Percentiles rank a stretch among this genome's conserved stretches.
Evolutionary conservation across 345 rosid genomes (phyloP).

Genomic region (Noccaea caerulescens): DNA sequence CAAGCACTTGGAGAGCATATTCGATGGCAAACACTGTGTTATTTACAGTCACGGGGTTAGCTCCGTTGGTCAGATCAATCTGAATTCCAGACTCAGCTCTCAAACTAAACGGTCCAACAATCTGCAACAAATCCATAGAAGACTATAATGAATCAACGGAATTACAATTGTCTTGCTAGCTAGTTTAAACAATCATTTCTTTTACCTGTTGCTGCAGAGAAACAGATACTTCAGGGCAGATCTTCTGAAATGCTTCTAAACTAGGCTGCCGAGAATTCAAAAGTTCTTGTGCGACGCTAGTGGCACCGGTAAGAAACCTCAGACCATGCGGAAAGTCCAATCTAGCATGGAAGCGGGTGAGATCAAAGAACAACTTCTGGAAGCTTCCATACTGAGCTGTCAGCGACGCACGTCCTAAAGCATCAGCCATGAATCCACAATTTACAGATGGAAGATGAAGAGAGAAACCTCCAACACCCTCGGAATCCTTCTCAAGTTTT

Average conservation of each 20-base stretch:
- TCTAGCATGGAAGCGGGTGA: constrained; percentile 70
- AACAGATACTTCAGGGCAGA: constrained; percentile 66
- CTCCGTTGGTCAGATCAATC: constrained; percentile 57
- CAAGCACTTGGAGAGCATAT: constrained; percentile 85
- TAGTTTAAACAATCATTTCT: not conserved
- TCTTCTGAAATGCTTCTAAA: constrained; percentile 56
- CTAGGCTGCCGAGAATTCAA: constrained; percentile 65
- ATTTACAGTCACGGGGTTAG: constrained; percentile 46
- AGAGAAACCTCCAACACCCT: constrained; percentile 51
- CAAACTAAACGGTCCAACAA: constrained; percentile 89
- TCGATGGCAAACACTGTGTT: constrained; percentile 82
- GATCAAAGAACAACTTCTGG: constrained; percentile 76
- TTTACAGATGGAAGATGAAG: constrained; percentile 56
- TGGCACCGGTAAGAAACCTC: constrained; percentile 65
- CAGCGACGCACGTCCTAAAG: constrained; percentile 69
- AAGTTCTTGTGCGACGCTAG: constrained; percentile 62
- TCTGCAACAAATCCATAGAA: constrained; percentile 52
- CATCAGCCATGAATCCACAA: constrained; percentile 66
- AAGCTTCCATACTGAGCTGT: constrained; percentile 90
- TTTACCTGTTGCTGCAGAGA: constrained; percentile 94
- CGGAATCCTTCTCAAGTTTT: constrained; percentile 42
- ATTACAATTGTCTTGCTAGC: too few species aligned
- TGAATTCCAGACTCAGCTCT: constrained; percentile 74
- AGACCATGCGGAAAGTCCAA: constrained; percentile 81
- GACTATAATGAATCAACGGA: constrained; percentile 5